Base-by-base conservation (phyloP, 345 rosid species). In the Boechera stricta region DNA sequence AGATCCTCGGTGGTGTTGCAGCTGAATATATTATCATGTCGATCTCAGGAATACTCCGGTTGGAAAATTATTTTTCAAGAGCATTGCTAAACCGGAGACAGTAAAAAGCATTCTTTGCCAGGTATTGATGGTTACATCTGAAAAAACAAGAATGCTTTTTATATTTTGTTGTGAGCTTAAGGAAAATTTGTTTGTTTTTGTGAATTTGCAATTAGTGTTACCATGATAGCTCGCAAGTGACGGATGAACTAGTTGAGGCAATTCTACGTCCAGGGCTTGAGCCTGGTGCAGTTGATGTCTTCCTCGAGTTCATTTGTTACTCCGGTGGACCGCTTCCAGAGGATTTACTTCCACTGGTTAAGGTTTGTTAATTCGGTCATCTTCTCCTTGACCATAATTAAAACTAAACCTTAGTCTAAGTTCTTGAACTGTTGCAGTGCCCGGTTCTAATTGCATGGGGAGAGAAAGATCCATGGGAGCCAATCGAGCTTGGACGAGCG, bases 381-480 rank as follows among this genome's bases (percentile, higher is more conserved):
- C 51, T 59, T 69, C 71, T 75, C 72, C 72, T 75, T 73, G 7
- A 7, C 44, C 21, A 3, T 64, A 5, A 54, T 38, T 31, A 11
- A 61, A 52, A 35, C 71, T 35, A 33, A 16, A 67, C 26, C 72
- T 69, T 59, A 53, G 47, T 58, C 52, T 76, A 10, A 38, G 13
- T 36, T 64, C 71, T 41, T 11, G 6, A 61, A 41, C 6, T 52
- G 35, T 57, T 52, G 39, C 82, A 91, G 93, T 94, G 98, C 42
- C 97, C 95, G 61, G 93, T 94, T 75, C 59, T 91, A 77, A 81
- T 94, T 81, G 97, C 85, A 12, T 94, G 98, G 96, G 98, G 97
- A 49, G 97, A 91, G 77, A 89, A 91, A 88, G 98, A 94, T 77
- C 98, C 98, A 16, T 91, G 97, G 97, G 97, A 94, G 67, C 92